Conservation (phyloP, 2,329 filamentous ascomycete species). For the Rutstroemia sydowiana region DNA sequence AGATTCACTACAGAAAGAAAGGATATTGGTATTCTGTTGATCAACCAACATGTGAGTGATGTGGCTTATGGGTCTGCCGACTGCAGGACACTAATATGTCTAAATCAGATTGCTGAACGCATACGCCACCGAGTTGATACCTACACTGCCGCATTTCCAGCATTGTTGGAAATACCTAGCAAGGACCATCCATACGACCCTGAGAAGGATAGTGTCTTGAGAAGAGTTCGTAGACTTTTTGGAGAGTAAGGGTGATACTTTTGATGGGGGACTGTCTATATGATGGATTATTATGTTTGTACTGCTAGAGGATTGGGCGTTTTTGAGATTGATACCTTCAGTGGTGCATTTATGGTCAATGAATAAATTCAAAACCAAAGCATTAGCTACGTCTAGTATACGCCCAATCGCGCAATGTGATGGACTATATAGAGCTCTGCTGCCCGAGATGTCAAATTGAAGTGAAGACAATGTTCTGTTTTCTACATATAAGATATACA, state of each 20-base stretch:
- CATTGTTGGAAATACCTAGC: constrained; percentile 91
- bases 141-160: constrained; percentile 93
- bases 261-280: constrained; percentile 2
- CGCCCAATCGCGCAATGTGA: too few species aligned
- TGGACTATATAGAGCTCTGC: too few species aligned
- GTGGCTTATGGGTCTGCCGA: background rate
- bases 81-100: constrained; percentile 3
- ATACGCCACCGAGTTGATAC: constrained; percentile 87
- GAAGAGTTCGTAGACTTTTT: constrained; percentile 70
- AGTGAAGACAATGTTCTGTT: too few species aligned
- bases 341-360: constrained; percentile 2
- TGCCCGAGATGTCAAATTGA: too few species aligned
- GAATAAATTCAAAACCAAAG: constrained; percentile 16
- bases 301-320: constrained; percentile 7
- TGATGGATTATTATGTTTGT: constrained; percentile 9
- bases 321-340: constrained; percentile 7
- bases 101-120: constrained; percentile 72
- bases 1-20: constrained; percentile 83
- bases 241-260: constrained; percentile 57
- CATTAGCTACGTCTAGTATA: too few species aligned
- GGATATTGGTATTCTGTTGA: constrained; percentile 92
- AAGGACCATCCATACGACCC: constrained; percentile 99
- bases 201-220: constrained; percentile 95
- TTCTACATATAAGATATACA: too few species aligned
- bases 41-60: constrained; percentile 84